Percentiles rank a stretch among this genome's conserved stretches.
phyloP scores from a whole-genome alignment of 2,329 filamentous ascomycete genomes.

The Venturia oleaginea region DNA sequence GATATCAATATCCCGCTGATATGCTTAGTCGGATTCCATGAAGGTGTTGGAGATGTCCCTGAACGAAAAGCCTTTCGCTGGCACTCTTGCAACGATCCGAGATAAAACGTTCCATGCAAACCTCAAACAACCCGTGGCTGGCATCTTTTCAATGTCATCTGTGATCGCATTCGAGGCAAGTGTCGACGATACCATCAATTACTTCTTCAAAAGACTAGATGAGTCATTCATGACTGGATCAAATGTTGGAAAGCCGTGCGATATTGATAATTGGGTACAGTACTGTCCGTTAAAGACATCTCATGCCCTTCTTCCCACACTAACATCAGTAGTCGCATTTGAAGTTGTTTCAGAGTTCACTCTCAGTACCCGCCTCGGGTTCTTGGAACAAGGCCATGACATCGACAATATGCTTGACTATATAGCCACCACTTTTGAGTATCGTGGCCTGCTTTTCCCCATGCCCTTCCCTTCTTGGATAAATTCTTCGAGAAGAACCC shows the following conservation, averaged over 20 bases:
- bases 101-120: background rate
- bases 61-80: background rate
- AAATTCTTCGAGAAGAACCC: constrained; percentile 26
- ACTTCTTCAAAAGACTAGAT: constrained; percentile 7
- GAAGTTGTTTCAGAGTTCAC: constrained; percentile 49
- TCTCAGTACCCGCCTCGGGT: constrained; percentile 48
- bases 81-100: background rate
- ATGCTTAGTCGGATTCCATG: background rate
- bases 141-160: background rate
- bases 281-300: background rate
- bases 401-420: constrained; percentile 45
- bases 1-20: background rate
- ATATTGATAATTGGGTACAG: constrained; percentile 10
- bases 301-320: background rate
- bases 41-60: background rate
- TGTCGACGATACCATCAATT: constrained; percentile 5
- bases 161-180: background rate
- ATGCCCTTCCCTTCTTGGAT: constrained; percentile 44
- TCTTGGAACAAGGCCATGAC: constrained; percentile 44
- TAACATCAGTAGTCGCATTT: constrained; percentile 32
- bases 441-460: constrained; percentile 35
- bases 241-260: background rate
- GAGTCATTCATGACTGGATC: constrained; percentile 1
- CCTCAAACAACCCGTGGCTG: background rate
- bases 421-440: constrained; percentile 30